Conservation (phyloP, 163 green algal genomes). For the Scenedesmus sp. region DNA sequence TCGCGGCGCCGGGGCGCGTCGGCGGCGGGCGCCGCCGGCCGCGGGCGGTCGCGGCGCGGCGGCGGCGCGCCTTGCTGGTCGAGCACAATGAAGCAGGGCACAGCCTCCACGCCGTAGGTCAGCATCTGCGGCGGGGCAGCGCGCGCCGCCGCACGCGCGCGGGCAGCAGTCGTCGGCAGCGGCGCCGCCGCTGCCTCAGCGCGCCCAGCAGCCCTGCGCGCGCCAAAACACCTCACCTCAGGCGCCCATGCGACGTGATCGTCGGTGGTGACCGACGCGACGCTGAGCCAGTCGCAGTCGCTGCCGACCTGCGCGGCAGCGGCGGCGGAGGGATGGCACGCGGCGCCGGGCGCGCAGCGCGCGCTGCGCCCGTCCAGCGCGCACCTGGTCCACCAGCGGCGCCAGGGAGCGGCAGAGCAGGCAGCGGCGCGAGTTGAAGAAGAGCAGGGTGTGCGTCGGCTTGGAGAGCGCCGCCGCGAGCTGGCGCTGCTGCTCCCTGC, state of each 20-base stretch:
- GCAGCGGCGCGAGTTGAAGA: background rate
- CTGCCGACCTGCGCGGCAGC: too few species aligned
- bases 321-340: too few species aligned
- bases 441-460: background rate
- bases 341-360: background rate
- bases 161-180: background rate
- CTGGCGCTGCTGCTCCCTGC: too few species aligned
- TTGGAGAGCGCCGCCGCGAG: background rate
- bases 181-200: too few species aligned
- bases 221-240: background rate
- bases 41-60: too few species aligned
- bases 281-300: background rate
- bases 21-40: too few species aligned
- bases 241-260: background rate
- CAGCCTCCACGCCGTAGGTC: constrained; percentile 16
- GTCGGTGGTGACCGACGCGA: background rate
- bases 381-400: background rate
- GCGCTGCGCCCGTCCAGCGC: background rate
- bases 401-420: background rate
- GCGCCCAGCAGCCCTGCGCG: background rate
- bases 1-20: too few species aligned
- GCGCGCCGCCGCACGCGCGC: background rate
- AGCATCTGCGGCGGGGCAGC: constrained; percentile 18
- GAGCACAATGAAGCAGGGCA: constrained; percentile 40
- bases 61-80: background rate